Evolutionary conservation across 805 yeast genomes (phyloP).

Genomic region (Yarrowia porcina): DNA sequence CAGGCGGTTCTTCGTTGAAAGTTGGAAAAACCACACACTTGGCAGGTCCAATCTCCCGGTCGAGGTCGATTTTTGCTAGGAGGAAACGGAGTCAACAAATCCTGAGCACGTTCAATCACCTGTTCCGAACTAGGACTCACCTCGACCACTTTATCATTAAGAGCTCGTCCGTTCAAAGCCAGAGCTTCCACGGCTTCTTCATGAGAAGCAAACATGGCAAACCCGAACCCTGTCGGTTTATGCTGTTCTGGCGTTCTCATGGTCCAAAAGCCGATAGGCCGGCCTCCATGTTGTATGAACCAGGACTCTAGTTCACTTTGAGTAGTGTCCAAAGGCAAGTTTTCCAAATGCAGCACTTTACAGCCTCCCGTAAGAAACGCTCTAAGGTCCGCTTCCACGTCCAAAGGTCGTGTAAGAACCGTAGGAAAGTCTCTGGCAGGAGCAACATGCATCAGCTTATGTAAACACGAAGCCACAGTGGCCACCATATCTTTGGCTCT

Average conservation of each 20-base stretch:
- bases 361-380: conserved; percentile 70
- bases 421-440: conserved; percentile 51
- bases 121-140: conserved; percentile 80
- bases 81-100: conserved; percentile 79
- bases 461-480: conserved; percentile 1
- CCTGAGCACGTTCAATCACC: conserved; percentile 78
- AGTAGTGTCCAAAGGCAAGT: conserved; percentile 80
- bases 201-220: conserved; percentile 78
- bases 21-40: conserved; percentile 91
- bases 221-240: conserved; percentile 63
- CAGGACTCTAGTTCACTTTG: conserved; percentile 87
- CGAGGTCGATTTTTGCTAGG: conserved; percentile 81
- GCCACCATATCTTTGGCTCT: conserved; percentile 49
- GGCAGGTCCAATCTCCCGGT: conserved; percentile 99
- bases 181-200: conserved; percentile 82
- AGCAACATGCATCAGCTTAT: conserved; percentile 47
- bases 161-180: conserved; percentile 70
- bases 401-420: conserved; percentile 70
- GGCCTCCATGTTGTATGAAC: conserved; percentile 83
- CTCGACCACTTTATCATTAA: conserved; percentile 73
- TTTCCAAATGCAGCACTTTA: conserved; percentile 73
- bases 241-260: conserved; percentile 59
- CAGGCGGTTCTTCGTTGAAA: conserved; percentile 93
- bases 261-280: conserved; percentile 89
- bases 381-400: conserved; percentile 66